Percentiles rank a stretch among this genome's conserved stretches.
Conservation (phyloP, 768 basidiomycete species). For the Lentinula raphanica region DNA sequence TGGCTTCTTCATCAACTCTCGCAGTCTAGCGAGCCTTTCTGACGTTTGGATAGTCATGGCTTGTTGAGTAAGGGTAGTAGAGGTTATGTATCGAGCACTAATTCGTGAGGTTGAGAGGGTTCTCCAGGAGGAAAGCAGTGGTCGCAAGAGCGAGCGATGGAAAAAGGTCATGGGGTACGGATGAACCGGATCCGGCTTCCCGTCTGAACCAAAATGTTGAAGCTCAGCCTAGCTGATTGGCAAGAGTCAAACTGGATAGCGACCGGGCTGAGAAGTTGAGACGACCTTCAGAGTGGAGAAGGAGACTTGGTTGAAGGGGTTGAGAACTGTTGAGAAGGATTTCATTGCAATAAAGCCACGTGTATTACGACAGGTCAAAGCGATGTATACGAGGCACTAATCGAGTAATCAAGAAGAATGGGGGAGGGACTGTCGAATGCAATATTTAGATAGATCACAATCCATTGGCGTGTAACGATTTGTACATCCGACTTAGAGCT, state of each 20-base stretch:
- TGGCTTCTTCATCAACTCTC: conserved; percentile 62
- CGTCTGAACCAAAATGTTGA: no score
- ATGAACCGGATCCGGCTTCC: background rate
- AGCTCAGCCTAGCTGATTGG: no score
- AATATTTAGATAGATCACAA: no score
- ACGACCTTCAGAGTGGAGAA: no score
- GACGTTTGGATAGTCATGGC: conserved; percentile 56
- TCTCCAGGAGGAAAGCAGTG: background rate
- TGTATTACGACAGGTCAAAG: background rate
- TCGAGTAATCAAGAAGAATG: background rate
- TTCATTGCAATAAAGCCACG: no score
- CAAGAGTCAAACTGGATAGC: no score
- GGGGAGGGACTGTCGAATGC: background rate
- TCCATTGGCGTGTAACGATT: no score
- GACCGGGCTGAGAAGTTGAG: no score
- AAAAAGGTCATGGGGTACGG: background rate
- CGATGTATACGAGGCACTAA: background rate
- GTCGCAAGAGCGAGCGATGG: background rate
- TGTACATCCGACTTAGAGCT: no score
- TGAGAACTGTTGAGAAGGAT: no score
- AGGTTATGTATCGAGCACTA: background rate
- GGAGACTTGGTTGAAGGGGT: no score
- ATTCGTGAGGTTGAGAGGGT: background rate
- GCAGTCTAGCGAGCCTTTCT: conserved; percentile 53
- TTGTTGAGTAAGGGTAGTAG: conserved; percentile 9